Evolutionary conservation across 108 stramenopile species (phyloP), one percentile per base, ranked within the genome.

Genomic region (Cyclotella atomus): DNA sequence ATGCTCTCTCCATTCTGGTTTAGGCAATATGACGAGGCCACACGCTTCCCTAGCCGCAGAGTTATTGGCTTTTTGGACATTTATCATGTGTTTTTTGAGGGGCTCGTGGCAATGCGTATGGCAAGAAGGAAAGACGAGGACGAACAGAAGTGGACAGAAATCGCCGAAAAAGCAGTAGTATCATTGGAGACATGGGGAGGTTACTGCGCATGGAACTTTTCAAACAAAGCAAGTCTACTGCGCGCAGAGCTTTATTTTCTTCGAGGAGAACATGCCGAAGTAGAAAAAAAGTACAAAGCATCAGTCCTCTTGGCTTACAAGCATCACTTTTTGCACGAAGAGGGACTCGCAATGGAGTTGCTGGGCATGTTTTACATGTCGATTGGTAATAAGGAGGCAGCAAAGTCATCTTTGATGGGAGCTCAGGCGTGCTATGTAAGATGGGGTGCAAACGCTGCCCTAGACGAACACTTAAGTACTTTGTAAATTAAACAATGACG

Each of bases 301-400:
- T 32, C 68, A 0, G 59, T 70, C 24, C 1, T 6, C 6, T 43
- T 41, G 17, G 68, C 68, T 21, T 9, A 27, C 25, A 19, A 12
- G 3, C 33, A 59, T 41, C 1, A 24, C 17, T 70, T 70, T 57
- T 12, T 59, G 0, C 24, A 70, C 17, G 68, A 70, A 20, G 56
- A 70, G 29, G 68, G 55, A 8, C 68, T 70, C 7, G 68, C 32
- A 33, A 41, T 35, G 27, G 68, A 70, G 19, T 23, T 38, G n/a
- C 24, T 62, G 1, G 36, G 41, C n/a, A 14, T 30, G 8, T 38
- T 62, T 3, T 62, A 41, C 41, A 2, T 23, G 0, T 10, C 34
- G 10, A 3, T 20, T 38, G 60, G 60, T 0, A 38, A 62, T 1
- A 23, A 16, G 12, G 38, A 62, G 9, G 3, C 19, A 41, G 60